Conservation (phyloP, 257 asterid species). For the Solanum acaule region DNA sequence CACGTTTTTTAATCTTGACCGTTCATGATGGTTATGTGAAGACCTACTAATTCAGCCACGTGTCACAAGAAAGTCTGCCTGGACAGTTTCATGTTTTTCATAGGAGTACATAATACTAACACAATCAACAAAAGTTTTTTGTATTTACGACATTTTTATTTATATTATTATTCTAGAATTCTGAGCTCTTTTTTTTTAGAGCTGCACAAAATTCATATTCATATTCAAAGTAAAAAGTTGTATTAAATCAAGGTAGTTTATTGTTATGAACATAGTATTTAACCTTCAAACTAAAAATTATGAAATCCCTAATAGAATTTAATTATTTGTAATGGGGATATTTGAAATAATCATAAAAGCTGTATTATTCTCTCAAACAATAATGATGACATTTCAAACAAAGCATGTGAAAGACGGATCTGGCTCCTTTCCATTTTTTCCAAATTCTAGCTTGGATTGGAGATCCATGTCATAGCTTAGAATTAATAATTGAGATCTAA, state of each 20-base stretch:
- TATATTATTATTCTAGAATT: too few species aligned
- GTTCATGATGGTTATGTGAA: background rate
- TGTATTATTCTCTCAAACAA: background rate
- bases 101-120: too few species aligned
- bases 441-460: too few species aligned
- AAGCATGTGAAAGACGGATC: background rate
- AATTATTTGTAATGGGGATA: background rate
- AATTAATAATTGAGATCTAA: too few species aligned
- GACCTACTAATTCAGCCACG: background rate
- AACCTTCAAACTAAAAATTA: background rate
- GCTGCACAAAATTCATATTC: too few species aligned
- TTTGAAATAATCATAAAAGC: background rate
- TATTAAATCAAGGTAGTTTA: background rate
- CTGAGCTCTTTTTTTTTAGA: too few species aligned
- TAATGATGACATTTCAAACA: background rate
- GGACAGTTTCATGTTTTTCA: background rate
- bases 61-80: background rate
- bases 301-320: background rate
- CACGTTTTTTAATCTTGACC: background rate
- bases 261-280: background rate
- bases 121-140: too few species aligned
- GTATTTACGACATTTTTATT: too few species aligned
- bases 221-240: background rate
- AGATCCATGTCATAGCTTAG: too few species aligned
- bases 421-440: too few species aligned